Base-by-base conservation (phyloP, 2,329 filamentous ascomycete species). In the Penicillium sp. region DNA sequence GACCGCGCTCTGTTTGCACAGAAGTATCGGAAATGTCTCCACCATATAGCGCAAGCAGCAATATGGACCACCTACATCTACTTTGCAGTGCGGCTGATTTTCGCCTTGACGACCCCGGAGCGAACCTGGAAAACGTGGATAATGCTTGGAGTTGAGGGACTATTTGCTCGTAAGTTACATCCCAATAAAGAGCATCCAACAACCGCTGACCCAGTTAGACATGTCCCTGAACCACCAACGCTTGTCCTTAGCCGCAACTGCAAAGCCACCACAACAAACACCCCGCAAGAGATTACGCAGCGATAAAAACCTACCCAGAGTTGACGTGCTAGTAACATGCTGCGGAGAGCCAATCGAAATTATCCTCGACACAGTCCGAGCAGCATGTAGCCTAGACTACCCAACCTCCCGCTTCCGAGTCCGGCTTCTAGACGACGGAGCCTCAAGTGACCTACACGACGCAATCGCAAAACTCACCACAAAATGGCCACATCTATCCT, bases 261-360 rank as follows among this genome's bases (percentile, higher is more conserved):
- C 53, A 32, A 55, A 50, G 9, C 50, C 56, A n/a, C 20, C 37
- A 3, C 14, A 52, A 3, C 43, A 43, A 26, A 47, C 51, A 5
- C 56, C 56, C 6, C 61, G 67, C 4, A 61, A 63, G 48, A 64
- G 68, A 31, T 46, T 71, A 9, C 54, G 50, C 11, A 59, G 64
- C 7, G 72, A 77, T 11, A 72, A 79, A 2, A 76, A 79, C 4
- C 81, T 84, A 0, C 80, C 81, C 1, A 57, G 31, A 11, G 81
- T 86, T 4, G 83, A 86, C 60, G 74, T 83, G 2, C 77, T 85
- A 46, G 68, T 86, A 5, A 82, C 83, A 1, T 84, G 80, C 70
- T 86, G 83, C 56, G 80, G 80, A 14, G 83, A 86, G 63, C 78
- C 82, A 1, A 73, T 80, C 37, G 80, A 83, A 14, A 70, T 85